These are phyloP conservation scores for Hypoxylon sp. DNA, from an alignment of 2,329 filamentous ascomycete species.

Conservation along the genomic window DNA sequence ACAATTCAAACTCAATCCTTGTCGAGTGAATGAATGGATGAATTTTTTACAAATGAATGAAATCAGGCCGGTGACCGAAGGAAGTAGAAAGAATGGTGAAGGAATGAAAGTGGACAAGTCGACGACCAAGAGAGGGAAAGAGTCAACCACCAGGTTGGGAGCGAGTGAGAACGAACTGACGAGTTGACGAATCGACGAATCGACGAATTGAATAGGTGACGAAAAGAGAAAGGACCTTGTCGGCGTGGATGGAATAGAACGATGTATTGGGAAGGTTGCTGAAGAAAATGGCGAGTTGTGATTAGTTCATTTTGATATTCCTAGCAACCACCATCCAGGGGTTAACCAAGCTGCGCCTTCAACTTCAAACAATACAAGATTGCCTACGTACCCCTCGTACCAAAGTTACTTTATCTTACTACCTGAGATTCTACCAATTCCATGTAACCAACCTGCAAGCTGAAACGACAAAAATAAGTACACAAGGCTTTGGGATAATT, in stretches of 20 bases:
- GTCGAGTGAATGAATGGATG: constrained; percentile 20
- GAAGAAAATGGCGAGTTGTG: constrained; percentile 15
- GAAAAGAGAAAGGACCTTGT: constrained; percentile 27
- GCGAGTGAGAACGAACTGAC: neutral
- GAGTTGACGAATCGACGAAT: neutral
- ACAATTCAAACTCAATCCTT: constrained; percentile 24
- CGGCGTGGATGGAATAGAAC: constrained; percentile 15
- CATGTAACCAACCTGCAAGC: constrained; percentile 3
- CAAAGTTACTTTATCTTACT: constrained; percentile 6
- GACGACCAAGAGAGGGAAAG: constrained; percentile 24
- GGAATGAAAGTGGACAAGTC: constrained; percentile 27
- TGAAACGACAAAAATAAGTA: constrained; percentile 12
- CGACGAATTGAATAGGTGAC: constrained; percentile 10
- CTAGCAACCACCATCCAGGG: constrained; percentile 26
- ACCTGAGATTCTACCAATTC: neutral
- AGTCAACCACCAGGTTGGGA: neutral
- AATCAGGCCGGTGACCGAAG: constrained; percentile 26
- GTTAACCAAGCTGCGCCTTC: constrained; percentile 33
- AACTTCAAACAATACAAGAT: constrained; percentile 37
- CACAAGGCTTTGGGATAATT: constrained; percentile 4
- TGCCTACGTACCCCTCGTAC: constrained; percentile 10
- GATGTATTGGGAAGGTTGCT: constrained; percentile 36
- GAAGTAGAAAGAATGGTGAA: constrained; percentile 17
- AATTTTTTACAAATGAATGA: constrained; percentile 30
- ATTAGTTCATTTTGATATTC: constrained; percentile 28